Evolutionary conservation across 2,329 filamentous ascomycete species (phyloP).

Genomic region (Setomelanomma holmii): DNA sequence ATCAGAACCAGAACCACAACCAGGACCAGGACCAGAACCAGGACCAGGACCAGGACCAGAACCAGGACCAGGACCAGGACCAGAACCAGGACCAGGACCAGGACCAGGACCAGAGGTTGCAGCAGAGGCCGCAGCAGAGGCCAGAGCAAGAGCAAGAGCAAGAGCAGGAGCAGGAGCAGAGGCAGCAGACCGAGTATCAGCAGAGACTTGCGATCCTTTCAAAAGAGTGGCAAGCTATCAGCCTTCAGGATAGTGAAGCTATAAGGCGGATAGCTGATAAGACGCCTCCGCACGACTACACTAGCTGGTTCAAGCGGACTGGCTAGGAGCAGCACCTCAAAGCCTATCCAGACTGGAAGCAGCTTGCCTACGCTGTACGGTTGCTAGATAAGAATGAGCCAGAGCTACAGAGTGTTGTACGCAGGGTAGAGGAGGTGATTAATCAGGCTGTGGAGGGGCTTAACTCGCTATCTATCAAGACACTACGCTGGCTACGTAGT

Average conservation of each 20-base stretch:
- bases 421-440: neutral
- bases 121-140: no score
- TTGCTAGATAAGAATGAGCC: neutral
- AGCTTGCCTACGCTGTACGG: constrained; percentile 1
- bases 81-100: no score
- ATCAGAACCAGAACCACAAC: no score
- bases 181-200: neutral
- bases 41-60: no score
- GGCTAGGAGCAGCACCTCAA: constrained; percentile 2
- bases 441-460: neutral
- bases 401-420: neutral
- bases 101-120: no score
- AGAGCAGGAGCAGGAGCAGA: constrained; percentile 46
- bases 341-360: constrained; percentile 1
- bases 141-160: constrained; percentile 12
- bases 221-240: neutral
- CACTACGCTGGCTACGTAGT: constrained; percentile 1
- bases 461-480: neutral
- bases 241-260: no score
- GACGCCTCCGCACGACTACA: neutral
- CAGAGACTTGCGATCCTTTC: neutral
- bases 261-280: constrained; percentile 2
- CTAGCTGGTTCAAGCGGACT: constrained; percentile 7
- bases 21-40: no score
- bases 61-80: no score